Percentiles rank a stretch among this genome's conserved stretches.
Evolutionary conservation across 2,329 filamentous ascomycete species (phyloP).

Genomic region (Cladobotryum protrusum): DNA sequence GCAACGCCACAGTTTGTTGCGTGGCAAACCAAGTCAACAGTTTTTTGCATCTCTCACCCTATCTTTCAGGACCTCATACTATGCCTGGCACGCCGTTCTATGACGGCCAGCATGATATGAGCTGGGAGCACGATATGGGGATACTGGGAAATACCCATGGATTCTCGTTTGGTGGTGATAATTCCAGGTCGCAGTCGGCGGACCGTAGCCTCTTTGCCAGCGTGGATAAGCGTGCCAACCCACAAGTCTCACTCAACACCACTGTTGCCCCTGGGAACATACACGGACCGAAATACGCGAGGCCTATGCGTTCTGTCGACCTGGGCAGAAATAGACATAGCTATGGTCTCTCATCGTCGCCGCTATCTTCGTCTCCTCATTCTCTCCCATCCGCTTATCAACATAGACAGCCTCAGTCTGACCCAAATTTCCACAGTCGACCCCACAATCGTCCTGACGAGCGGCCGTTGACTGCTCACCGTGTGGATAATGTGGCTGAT

Average conservation of each 20-base stretch:
- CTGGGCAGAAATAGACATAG: conserved; percentile 25
- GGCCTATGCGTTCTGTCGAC: conserved; percentile 42
- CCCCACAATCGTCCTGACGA: conserved; percentile 28
- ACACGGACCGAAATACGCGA: conserved; percentile 40
- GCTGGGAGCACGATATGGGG: conserved; percentile 33
- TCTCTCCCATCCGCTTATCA: conserved; percentile 34
- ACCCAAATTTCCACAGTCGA: conserved; percentile 35
- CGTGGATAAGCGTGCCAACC: conserved; percentile 56
- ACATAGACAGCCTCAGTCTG: conserved; percentile 38
- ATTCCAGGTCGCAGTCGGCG: conserved; percentile 53
- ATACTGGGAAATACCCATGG: conserved; percentile 36
- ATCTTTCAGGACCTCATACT: conserved; percentile 21
- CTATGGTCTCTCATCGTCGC: conserved; percentile 29
- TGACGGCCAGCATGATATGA: conserved; percentile 30
- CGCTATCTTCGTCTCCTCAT: conserved; percentile 33
- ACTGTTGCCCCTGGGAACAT: conserved; percentile 56
- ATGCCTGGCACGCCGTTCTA: conserved; percentile 32
- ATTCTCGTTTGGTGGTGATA: conserved; percentile 21
- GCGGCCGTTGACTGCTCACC: conserved; percentile 43
- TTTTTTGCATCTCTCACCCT: conserved; percentile 35
- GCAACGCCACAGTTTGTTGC: conserved; percentile 39
- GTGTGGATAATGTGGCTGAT: conserved; percentile 23
- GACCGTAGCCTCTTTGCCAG: conserved; percentile 55
- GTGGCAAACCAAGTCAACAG: conserved; percentile 36
- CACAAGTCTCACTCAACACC: conserved; percentile 58